These are phyloP conservation scores for Sisymbrium irio DNA, from an alignment of 345 rosid species.

Conservation along the genomic window DNA sequence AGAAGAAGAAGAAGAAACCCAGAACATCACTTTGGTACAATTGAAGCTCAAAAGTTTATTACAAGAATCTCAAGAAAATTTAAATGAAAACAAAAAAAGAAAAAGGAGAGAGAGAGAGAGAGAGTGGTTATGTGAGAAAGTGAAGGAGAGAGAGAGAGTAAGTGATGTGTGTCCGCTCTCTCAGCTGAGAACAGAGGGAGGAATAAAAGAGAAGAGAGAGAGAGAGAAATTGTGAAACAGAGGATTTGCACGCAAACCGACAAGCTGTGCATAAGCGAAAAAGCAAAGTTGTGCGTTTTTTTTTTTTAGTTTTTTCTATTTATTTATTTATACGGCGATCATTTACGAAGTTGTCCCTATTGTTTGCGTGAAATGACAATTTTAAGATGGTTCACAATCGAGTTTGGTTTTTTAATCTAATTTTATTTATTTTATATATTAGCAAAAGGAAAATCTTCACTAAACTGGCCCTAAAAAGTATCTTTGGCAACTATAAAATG, in stretches of 20 bases:
- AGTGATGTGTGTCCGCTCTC: conserved; percentile 43
- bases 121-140: conserved; percentile 30
- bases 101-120: not conserved
- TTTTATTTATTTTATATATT: not conserved
- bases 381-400: conserved; percentile 6
- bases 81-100: not conserved
- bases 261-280: conserved; percentile 45
- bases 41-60: not conserved
- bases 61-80: conserved; percentile 6
- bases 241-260: conserved; percentile 80
- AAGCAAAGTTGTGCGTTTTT: conserved; percentile 34
- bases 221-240: conserved; percentile 25
- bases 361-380: conserved; percentile 43
- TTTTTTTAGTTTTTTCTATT: not conserved
- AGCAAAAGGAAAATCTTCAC: not conserved
- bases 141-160: conserved; percentile 34
- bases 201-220: conserved; percentile 21
- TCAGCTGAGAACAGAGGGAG: conserved; percentile 39
- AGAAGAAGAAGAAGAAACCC: conserved; percentile 33
- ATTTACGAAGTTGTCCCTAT: conserved; percentile 58
- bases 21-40: conserved; percentile 33
- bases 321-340: not conserved
- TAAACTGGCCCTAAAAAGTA: not conserved
- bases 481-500: not conserved
- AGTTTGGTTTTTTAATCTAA: not conserved